These are phyloP conservation scores for Ceratobasidium papillatum DNA, from an alignment of 1,284 basidiomycete species.

Conservation along the genomic window DNA sequence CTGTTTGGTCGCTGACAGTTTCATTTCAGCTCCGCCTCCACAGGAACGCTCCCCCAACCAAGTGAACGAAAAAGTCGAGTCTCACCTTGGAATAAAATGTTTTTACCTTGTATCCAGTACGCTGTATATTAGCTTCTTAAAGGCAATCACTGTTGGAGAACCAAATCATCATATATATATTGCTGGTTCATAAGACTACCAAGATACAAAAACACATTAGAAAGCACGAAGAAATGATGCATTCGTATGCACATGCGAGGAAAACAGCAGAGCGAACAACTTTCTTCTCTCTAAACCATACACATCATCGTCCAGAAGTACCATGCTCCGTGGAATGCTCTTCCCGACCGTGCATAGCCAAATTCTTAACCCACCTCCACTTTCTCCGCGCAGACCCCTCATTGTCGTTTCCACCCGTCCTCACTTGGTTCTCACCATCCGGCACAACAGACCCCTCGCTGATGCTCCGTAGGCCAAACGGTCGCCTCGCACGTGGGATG, in stretches of 20 bases:
- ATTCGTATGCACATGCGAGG: neutral
- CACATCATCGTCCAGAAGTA: neutral
- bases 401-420: slow-evolving; percentile 11
- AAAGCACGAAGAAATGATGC: neutral
- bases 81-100: neutral
- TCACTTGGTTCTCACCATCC: neutral
- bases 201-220: neutral
- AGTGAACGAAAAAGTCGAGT: neutral
- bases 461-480: slow-evolving; percentile 35
- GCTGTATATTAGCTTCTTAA: slow-evolving; percentile 12
- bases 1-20: slow-evolving; percentile 7
- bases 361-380: slow-evolving; percentile 29
- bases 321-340: neutral
- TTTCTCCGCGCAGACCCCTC: neutral
- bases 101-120: neutral
- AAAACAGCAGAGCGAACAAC: neutral
- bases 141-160: neutral
- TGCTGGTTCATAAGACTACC: neutral
- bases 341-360: neutral
- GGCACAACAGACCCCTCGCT: slow-evolving; percentile 33
- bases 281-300: neutral
- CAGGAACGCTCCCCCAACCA: neutral
- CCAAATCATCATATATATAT: neutral
- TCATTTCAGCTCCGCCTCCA: slow-evolving; percentile 32
- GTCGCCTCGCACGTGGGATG: slow-evolving; percentile 54